These are phyloP conservation scores for Murraya paniculata DNA, from an alignment of 345 rosid genomes.

Conservation along the genomic window DNA sequence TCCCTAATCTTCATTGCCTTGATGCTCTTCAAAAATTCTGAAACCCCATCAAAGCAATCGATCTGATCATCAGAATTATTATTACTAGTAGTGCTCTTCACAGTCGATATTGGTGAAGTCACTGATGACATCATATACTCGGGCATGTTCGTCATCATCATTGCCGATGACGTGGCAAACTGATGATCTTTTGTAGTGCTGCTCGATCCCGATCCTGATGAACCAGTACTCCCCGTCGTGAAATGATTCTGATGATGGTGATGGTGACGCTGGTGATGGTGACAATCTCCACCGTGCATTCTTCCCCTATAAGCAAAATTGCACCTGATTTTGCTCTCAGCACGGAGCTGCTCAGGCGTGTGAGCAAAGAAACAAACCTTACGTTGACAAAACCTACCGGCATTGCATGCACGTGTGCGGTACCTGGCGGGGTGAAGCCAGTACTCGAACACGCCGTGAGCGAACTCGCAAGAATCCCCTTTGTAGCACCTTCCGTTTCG, in stretches of 20 bases:
- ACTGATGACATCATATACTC: neutral
- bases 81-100: neutral
- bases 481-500: constrained; percentile 56
- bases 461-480: constrained; percentile 67
- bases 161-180: neutral
- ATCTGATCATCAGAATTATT: neutral
- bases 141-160: neutral
- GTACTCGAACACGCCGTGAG: constrained; percentile 83
- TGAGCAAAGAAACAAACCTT: constrained; percentile 88
- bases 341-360: constrained; percentile 64
- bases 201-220: neutral
- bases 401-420: constrained; percentile 72
- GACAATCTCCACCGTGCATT: constrained; percentile 8
- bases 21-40: constrained; percentile 33
- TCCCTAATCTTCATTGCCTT: constrained; percentile 38
- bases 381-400: constrained; percentile 59
- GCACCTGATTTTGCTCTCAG: constrained; percentile 24
- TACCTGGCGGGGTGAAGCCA: constrained; percentile 85
- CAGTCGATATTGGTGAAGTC: neutral
- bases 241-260: too few species aligned
- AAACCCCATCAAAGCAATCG: constrained; percentile 19
- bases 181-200: neutral
- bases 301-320: constrained; percentile 20
- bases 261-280: neutral
- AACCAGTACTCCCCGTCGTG: too few species aligned